phyloP scores from a whole-genome alignment of 495 filamentous ascomycete species.

The Xylaria bambusicola region DNA sequence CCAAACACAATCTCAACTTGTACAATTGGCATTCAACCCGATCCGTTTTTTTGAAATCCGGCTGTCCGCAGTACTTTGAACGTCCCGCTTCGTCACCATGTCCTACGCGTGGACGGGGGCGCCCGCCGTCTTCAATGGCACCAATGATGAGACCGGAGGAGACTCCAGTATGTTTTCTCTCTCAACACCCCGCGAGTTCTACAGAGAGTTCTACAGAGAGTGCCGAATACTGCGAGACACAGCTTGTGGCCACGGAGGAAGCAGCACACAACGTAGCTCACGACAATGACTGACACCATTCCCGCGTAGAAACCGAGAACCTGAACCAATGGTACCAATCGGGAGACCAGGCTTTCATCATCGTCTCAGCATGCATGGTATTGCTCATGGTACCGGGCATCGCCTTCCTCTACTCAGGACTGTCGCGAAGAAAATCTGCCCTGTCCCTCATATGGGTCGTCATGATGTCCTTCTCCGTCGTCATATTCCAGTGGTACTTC shows the following conservation, averaged over 20 bases:
- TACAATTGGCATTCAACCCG: not conserved
- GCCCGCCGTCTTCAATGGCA: constrained; percentile 74
- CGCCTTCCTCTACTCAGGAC: constrained; percentile 96
- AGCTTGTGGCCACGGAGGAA: no score
- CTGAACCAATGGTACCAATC: constrained; percentile 81
- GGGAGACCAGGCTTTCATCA: constrained; percentile 78
- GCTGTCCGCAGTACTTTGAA: no score
- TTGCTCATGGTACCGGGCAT: constrained; percentile 93
- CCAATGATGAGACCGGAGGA: constrained; percentile 69
- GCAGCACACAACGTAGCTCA: no score
- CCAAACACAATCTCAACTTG: no score
- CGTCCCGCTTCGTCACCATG: constrained; percentile 43
- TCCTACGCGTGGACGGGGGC: constrained; percentile 84
- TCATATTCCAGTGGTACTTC: constrained; percentile 99
- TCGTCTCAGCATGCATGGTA: constrained; percentile 92
- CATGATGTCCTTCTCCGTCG: constrained; percentile 86
- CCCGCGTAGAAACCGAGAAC: constrained; percentile 65
- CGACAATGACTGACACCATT: no score
- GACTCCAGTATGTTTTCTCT: constrained; percentile 73
- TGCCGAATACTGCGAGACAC: no score
- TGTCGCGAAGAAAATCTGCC: constrained; percentile 93
- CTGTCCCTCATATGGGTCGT: constrained; percentile 94
- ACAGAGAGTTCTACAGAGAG: no score
- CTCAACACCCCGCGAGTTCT: constrained; percentile 1
- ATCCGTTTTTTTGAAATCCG: no score